Evolutionary conservation across 768 basidiomycete genomes (phyloP).

Genomic region (Sutorius australiensis): DNA sequence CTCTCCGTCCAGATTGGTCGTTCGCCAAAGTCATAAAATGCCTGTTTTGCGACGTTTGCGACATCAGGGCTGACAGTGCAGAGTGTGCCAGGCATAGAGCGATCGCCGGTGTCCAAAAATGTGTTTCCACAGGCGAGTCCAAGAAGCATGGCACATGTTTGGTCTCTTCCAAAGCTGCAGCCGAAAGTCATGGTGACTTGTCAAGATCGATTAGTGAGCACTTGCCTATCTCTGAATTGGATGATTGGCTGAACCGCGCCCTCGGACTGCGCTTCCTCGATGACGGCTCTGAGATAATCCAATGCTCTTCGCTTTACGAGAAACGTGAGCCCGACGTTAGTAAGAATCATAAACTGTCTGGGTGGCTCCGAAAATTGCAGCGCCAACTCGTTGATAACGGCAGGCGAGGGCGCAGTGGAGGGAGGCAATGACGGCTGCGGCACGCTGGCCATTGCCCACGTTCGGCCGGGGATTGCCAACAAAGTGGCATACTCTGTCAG

Average conservation of each 20-base stretch:
- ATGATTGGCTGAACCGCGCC: constrained; percentile 74
- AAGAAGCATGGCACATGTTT: constrained; percentile 89
- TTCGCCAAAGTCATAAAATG: constrained; percentile 83
- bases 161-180: constrained; percentile 82
- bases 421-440: constrained; percentile 35
- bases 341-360: constrained; percentile 82
- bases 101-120: constrained; percentile 61
- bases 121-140: constrained; percentile 83
- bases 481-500: constrained; percentile 76
- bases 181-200: constrained; percentile 3
- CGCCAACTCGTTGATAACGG: constrained; percentile 74
- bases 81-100: constrained; percentile 42
- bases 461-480: constrained; percentile 75
- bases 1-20: constrained; percentile 80
- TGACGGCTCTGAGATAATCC: constrained; percentile 76
- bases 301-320: constrained; percentile 77
- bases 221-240: constrained; percentile 77
- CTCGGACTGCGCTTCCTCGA: constrained; percentile 80
- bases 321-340: constrained; percentile 81
- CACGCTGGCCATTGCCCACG: constrained; percentile 76
- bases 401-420: constrained; percentile 43
- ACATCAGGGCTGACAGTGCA: constrained; percentile 57
- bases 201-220: neutral
- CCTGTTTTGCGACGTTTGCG: constrained; percentile 71
- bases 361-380: constrained; percentile 74